Evolutionary conservation across 352 stramenopile species (phyloP).

Genomic region (Phytophthora ramorum): DNA sequence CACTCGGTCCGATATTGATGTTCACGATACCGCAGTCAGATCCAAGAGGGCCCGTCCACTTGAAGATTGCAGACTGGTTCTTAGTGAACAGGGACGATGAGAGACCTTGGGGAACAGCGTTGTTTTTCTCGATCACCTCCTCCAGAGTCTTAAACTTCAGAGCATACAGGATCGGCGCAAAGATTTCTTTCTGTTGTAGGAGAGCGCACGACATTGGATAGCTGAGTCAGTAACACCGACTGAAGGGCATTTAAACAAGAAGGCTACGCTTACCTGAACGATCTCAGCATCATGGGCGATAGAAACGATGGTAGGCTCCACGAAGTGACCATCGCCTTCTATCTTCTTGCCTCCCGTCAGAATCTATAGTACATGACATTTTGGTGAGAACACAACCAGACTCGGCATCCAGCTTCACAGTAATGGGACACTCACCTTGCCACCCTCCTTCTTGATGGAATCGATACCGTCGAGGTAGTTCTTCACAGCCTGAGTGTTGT

Average conservation of each 20-base stretch:
- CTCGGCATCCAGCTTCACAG: not conserved
- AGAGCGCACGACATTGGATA: not conserved
- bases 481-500: conserved; percentile 81
- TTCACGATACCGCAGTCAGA: conserved; percentile 95
- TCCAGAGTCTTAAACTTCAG: conserved; percentile 92
- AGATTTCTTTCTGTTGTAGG: conserved; percentile 85
- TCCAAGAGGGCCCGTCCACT: conserved; percentile 90
- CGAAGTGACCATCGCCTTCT: conserved; percentile 87
- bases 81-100: conserved; percentile 93
- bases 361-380: conserved; percentile 54
- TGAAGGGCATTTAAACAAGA: not conserved
- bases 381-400: conserved; percentile 10
- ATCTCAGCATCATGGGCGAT: conserved; percentile 85
- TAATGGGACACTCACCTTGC: conserved; percentile 54
- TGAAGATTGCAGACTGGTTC: conserved; percentile 92
- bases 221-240: not conserved
- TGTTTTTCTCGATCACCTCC: conserved; percentile 93
- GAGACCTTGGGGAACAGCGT: conserved; percentile 92
- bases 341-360: conserved; percentile 86
- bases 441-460: conserved; percentile 87
- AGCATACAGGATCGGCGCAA: conserved; percentile 92
- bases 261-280: conserved; percentile 52
- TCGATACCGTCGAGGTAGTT: conserved; percentile 89
- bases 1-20: conserved; percentile 92
- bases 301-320: conserved; percentile 92